Percentiles rank a stretch among this genome's conserved stretches.
Conservation (phyloP, 208 protist genomes). For the Angomonas ambiguus region DNA sequence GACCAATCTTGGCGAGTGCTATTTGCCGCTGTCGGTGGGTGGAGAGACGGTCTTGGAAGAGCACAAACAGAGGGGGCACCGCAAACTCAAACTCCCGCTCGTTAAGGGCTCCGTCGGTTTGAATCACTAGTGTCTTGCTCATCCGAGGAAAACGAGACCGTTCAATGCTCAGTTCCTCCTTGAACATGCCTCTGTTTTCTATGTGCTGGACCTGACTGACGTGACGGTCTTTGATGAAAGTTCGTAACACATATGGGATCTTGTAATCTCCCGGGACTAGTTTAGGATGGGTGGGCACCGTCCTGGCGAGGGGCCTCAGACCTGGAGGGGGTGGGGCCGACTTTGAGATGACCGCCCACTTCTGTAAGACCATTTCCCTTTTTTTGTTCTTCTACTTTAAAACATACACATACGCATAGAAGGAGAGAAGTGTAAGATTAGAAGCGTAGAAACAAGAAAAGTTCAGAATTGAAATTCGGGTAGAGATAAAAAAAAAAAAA, state of each 20-base stretch:
- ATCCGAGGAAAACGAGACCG: slow-evolving; percentile 77
- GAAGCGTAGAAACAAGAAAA: neutral
- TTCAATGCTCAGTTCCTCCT: slow-evolving; percentile 86
- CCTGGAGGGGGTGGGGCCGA: slow-evolving; percentile 58
- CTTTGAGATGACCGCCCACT: slow-evolving; percentile 86
- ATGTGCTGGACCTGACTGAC: slow-evolving; percentile 84
- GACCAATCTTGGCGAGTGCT: slow-evolving; percentile 78
- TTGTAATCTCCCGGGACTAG: slow-evolving; percentile 79
- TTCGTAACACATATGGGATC: slow-evolving; percentile 75
- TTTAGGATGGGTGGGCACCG: slow-evolving; percentile 55
- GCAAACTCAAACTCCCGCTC: slow-evolving; percentile 87
- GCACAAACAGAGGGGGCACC: slow-evolving; percentile 71
- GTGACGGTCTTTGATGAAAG: slow-evolving; percentile 85
- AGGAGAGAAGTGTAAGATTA: neutral
- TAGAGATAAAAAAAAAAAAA: neutral
- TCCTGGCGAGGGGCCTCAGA: slow-evolving; percentile 50
- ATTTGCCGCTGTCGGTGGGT: slow-evolving; percentile 78
- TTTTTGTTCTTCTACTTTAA: neutral
- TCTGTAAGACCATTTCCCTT: slow-evolving; percentile 88
- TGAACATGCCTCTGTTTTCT: slow-evolving; percentile 88
- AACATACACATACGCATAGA: neutral
- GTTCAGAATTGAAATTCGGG: neutral
- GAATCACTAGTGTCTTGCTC: slow-evolving; percentile 70
- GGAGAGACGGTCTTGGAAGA: slow-evolving; percentile 83
- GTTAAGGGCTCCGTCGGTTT: slow-evolving; percentile 86